Base-by-base conservation (phyloP, 352 stramenopile genomes). In the Phytopythium sindhum region DNA sequence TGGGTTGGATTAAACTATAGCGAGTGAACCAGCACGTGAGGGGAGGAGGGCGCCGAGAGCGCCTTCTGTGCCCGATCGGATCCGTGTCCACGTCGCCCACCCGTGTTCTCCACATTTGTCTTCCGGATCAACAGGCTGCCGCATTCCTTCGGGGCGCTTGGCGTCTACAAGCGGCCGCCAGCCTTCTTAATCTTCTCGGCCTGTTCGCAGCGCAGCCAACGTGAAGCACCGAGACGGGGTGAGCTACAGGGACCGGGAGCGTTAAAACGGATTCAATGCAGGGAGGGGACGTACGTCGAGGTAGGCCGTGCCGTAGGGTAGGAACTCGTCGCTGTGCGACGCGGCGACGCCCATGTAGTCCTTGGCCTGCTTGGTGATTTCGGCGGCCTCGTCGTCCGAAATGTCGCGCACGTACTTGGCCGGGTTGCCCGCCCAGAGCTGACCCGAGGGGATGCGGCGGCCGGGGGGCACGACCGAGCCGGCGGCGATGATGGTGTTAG, bases 381-480 rank as follows among this genome's bases (percentile, higher is more conserved):
- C 84, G 66, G 86, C 86, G 65, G 96, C 83, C 71, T 98, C 96
- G 66, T 98, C 91, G 64, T 97, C 86, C 70, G 90, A 93, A 64
- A 98, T 84, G 63, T 97, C 84, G 42, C 87, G 88, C 47, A 98
- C 77, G 81, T 97, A 98, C 70, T 93, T 94, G 62, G 96, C 95
- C 51, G 97, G 97, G 77, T 98, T 98, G 65, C 97, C 97, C n/a
- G 84, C 95, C 97, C 96, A 99, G 52, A 97, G 86, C 75, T 99
- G 95, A 63, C 93, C 93, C 44, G 81, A 81, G 48, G 91, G 94
- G 60, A 99, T 91, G 50, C 90, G 81, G 63, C 84, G 83, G 52
- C 90, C 88, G 66, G 84, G 80, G 28, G 92, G 81, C 62, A 99
- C 83, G 35, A 98, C 96, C n/a, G 92, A 96, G 55, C 97, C 97